A percentile compares a stretch with the other conserved stretches of the same genome.
Conservation (phyloP, 345 rosid genomes). For the Zanthoxylum bungeanum region DNA sequence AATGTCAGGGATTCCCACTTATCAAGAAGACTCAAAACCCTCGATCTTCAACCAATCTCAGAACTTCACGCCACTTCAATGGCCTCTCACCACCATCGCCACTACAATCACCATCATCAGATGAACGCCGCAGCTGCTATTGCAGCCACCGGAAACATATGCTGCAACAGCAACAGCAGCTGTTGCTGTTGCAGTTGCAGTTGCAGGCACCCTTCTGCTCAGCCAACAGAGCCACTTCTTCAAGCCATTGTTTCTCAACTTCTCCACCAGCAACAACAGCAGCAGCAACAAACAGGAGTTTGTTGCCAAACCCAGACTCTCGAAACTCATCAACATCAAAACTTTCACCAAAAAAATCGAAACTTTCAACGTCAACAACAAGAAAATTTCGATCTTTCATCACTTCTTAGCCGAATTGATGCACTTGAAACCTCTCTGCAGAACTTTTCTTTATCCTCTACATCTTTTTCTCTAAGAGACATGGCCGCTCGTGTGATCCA, state of each 20-base stretch:
- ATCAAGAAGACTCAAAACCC: no score
- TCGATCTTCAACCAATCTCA: neutral
- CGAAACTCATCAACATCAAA: conserved; percentile 10
- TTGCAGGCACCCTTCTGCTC: conserved; percentile 25
- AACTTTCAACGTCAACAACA: conserved; percentile 12
- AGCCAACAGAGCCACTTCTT: conserved; percentile 43
- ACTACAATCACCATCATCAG: conserved; percentile 5
- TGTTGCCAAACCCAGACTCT: conserved; percentile 19
- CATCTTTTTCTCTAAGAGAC: conserved; percentile 47
- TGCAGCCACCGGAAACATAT: no score
- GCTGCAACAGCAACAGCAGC: no score
- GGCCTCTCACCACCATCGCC: conserved; percentile 60
- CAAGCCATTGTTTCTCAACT: conserved; percentile 51
- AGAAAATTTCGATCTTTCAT: conserved; percentile 32
- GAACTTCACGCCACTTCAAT: conserved; percentile 22
- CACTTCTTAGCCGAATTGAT: conserved; percentile 50
- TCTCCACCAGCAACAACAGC: conserved; percentile 37
- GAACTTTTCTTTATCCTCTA: conserved; percentile 24
- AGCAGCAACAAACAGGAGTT: conserved; percentile 13
- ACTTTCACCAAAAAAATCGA: conserved; percentile 9
- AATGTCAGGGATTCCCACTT: no score
- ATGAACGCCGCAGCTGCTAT: neutral
- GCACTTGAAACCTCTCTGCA: conserved; percentile 52
- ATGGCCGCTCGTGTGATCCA: conserved; percentile 84
- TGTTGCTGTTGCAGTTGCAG: conserved; percentile 30